Evolutionary conservation across 2,329 filamentous ascomycete species (phyloP), one percentile per base, ranked within the genome.

Genomic region (Rutstroemia sp.): DNA sequence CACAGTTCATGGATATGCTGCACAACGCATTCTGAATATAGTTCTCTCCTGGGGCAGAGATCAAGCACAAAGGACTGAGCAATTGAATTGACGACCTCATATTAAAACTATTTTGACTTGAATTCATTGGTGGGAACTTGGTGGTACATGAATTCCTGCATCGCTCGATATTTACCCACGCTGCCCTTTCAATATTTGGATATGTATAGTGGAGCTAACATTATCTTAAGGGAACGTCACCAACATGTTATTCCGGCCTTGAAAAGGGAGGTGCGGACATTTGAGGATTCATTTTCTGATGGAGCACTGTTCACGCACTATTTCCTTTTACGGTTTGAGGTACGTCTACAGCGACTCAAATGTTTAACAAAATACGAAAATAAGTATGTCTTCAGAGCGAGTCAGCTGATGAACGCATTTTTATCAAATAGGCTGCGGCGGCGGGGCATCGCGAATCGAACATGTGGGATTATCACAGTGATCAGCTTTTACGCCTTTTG

Each of bases 301-400:
- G 78, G 77, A n/a, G 72, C 77, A 23, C 77, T 82, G 57, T 72
- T 81, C 27, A 77, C 78, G 1, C 79, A 83, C 64, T 81, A 54
- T 81, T 59, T 83, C 4, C 72, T 83, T 7, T 72, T 82, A 34
- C 68, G 82, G 19, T 82, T 82, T 63, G 80, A 82, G 69, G 76
- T 80, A 58, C 67, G 71, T 60, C 50, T 45, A 12, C 30, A 58
- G 34, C 23, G 7, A 30, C 12, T 17, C 2, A 42, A 59, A 10
- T 46, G 45, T 27, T 48, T 51, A 41, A 44, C 52, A 10, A 27
- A 48, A 51, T 3, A 34, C 17, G n/a, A 17, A n/a, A 38, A 50
- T 10, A 19, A 12, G 42, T 12, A 48, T 39, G 4, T 50, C 5
- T 1, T 23, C 41, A 10, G 17, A 5, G 54, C 59, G 45, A 65